Base-by-base conservation (phyloP, 192 early-diverging fungal species). In the Fimicolochytrium jonesii region DNA sequence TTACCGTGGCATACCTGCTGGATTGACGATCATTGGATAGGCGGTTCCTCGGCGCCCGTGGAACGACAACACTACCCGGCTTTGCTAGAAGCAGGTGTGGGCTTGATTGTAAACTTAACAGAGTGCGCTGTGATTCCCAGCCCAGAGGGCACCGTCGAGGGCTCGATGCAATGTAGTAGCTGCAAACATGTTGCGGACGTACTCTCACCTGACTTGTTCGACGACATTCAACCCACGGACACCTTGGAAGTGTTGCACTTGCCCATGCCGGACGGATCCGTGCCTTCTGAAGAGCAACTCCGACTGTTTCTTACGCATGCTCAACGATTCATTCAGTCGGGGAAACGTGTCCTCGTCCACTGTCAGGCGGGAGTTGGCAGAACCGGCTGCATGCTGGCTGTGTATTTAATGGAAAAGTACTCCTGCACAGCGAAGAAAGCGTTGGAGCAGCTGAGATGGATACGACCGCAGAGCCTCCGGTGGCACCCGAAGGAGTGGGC, bases 331-430 rank as follows among this genome's bases (percentile, higher is more conserved):
- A 75, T 80, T 51, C 32, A 44, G 23, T 56, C 45, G 3, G 68
- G 70, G 9, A 56, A 66, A 51, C 57, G 61, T 36, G 78, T 80
- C 26, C 39, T 67, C 13, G 75, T 80, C 2, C 78, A 80, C 54
- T 80, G 78, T 39, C 78, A 80, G 51, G 78, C 78, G 6, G 78
- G 78, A 29, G 75, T 80, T 25, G 78, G 78, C 22, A 56, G 78
- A 25, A 80, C 78, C 2, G 78, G 78, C 42, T 61, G 59, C 17
- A 72, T 80, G 43, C 66, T 80, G n/a, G 72, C 72, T 10, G 44
- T 77, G 43, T 80, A 70, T 45, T 50, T 80, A 30, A 70, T 80
- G 55, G 56, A 72, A 26, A 76, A 72, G 62, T 74, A 80, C 61
- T 4, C 51, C n/a, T 47, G 69, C 59, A 60, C 66, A 29, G 59